Percentiles rank a stretch among this genome's conserved stretches.
Evolutionary conservation across 2,329 filamentous ascomycete species (phyloP).

Genomic region (Shiraia bambusicola): DNA sequence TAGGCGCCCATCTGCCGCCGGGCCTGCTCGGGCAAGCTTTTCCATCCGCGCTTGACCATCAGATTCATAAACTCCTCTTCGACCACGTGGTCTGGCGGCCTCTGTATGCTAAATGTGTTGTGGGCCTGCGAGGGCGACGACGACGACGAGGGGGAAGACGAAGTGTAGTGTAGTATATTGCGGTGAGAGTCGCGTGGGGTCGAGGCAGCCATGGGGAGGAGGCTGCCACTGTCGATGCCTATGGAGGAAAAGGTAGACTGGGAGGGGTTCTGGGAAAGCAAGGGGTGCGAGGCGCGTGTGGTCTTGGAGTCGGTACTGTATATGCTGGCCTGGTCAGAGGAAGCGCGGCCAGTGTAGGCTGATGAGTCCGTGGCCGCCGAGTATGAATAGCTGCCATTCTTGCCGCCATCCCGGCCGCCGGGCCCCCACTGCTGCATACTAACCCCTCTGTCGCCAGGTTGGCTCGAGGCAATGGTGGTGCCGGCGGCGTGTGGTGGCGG

Average conservation of each 20-base stretch:
- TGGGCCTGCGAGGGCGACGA: conserved; percentile 54
- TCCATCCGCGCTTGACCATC: conserved; percentile 98
- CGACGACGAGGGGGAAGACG: conserved; percentile 50
- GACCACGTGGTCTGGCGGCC: conserved; percentile 76
- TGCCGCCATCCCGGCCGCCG: conserved; percentile 28
- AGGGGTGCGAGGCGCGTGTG: conserved; percentile 50
- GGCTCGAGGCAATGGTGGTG: conserved; percentile 69
- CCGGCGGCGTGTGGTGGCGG: conserved; percentile 58
- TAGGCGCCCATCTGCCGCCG: conserved; percentile 95
- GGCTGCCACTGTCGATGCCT: conserved; percentile 43
- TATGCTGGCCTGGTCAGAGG: conserved; percentile 66
- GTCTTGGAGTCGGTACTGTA: conserved; percentile 64
- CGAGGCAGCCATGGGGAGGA: conserved; percentile 41
- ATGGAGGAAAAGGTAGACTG: conserved; percentile 55
- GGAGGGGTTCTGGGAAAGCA: conserved; percentile 58
- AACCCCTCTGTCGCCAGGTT: conserved; percentile 64
- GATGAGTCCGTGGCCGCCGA: conserved; percentile 45
- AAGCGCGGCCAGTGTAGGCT: conserved; percentile 53
- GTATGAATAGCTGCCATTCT: conserved; percentile 26
- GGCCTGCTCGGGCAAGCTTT: conserved; percentile 93
- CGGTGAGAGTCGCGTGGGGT: conserved; percentile 47
- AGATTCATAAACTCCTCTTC: conserved; percentile 89
- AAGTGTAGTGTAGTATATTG: conserved; percentile 45
- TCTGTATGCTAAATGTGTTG: conserved; percentile 63
- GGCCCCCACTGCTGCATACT: conserved; percentile 77